Percentiles rank a stretch among this genome's conserved stretches.
Evolutionary conservation across 2,329 filamentous ascomycete genomes (phyloP).

Genomic region (Incumbomyces delicatus): DNA sequence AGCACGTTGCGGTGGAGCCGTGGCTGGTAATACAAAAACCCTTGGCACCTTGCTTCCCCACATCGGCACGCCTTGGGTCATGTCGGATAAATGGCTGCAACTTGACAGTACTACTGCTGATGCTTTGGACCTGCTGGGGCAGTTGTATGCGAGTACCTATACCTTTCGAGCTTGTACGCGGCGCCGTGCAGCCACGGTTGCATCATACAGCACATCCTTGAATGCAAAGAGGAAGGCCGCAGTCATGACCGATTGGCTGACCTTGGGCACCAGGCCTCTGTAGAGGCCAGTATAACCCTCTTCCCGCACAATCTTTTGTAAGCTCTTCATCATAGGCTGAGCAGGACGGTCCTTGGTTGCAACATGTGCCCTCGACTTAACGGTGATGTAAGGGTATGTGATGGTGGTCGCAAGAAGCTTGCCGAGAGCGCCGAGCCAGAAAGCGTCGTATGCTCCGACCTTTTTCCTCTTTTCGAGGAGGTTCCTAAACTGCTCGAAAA

Average conservation of each 20-base stretch:
- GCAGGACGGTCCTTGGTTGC: slow-evolving; percentile 65
- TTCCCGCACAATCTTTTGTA: slow-evolving; percentile 70
- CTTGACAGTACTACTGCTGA: too few relatives aligned
- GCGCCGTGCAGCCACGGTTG: slow-evolving; percentile 12
- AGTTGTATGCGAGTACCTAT: too few relatives aligned
- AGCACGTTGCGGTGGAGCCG: too few relatives aligned
- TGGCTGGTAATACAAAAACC: too few relatives aligned
- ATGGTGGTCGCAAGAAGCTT: slow-evolving; percentile 90
- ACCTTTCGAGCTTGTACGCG: slow-evolving; percentile 3
- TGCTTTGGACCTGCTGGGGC: too few relatives aligned
- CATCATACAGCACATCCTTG: slow-evolving; percentile 87
- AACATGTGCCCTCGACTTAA: slow-evolving; percentile 97
- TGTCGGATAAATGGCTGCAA: too few relatives aligned
- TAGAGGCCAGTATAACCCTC: slow-evolving; percentile 91
- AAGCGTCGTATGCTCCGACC: slow-evolving; percentile 77
- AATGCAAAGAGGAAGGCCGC: slow-evolving; percentile 95
- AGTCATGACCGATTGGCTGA: slow-evolving; percentile 92
- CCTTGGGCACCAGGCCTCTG: slow-evolving; percentile 85
- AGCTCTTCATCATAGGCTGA: slow-evolving; percentile 68
- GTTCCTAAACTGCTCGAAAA: slow-evolving; percentile 98
- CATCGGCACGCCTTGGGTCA: too few relatives aligned
- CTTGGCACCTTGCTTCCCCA: too few relatives aligned
- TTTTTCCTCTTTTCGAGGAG: slow-evolving; percentile 63
- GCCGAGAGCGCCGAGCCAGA: slow-evolving; percentile 82
- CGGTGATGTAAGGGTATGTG: slow-evolving; percentile 97